A percentile compares a stretch with the other conserved stretches of the same genome.
These are phyloP conservation scores for Saposhnikovia divaricata DNA, from an alignment of 129 eudicot genomes.

Conservation along the genomic window DNA sequence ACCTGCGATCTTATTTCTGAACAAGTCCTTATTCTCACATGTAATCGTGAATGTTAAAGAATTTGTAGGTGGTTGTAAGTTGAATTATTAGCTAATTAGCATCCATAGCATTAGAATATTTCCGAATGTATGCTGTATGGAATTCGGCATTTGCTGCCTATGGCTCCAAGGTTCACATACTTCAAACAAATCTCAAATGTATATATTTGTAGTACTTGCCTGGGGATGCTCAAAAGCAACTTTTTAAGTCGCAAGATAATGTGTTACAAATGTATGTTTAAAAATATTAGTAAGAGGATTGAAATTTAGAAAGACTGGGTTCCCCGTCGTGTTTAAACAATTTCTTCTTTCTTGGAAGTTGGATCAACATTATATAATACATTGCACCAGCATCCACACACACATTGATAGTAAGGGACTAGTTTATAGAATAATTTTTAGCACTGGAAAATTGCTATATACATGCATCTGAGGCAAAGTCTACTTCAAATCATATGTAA, in stretches of 20 bases:
- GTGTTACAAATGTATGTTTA: not conserved
- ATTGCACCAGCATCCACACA: not conserved
- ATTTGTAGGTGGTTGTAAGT: not conserved
- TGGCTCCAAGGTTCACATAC: not conserved
- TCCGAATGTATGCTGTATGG: too few species aligned
- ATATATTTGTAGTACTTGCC: not conserved
- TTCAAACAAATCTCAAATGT: not conserved
- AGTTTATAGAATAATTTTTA: not conserved
- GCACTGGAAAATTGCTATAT: not conserved
- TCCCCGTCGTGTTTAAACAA: not conserved
- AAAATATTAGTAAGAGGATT: not conserved
- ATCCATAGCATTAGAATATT: too few species aligned
- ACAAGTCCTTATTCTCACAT: not conserved
- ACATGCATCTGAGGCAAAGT: not conserved
- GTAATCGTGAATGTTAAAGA: not conserved
- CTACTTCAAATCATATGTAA: not conserved
- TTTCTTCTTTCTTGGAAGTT: not conserved
- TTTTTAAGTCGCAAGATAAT: not conserved
- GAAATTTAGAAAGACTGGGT: not conserved
- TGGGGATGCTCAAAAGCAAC: not conserved
- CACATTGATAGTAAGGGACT: not conserved
- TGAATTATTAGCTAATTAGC: not conserved
- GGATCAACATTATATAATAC: not conserved
- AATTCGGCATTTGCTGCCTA: not conserved
- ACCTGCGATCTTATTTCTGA: not conserved